Percentiles rank a stretch among this genome's conserved stretches.
phyloP scores from a whole-genome alignment of 306 rosid species.

The Neltuma alba region DNA sequence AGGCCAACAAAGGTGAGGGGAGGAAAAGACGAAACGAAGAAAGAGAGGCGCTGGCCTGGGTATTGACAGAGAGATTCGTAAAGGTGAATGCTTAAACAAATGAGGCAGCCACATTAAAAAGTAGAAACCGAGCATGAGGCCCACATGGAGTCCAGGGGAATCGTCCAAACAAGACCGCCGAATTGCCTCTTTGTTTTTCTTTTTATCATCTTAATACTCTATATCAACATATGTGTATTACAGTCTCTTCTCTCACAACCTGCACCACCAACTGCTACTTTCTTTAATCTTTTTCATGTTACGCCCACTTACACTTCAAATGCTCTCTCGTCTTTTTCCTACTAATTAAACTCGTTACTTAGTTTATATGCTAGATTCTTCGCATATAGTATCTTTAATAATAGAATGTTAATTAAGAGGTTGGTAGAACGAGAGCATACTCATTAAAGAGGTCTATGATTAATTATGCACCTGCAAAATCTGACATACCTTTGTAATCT shows the following conservation, averaged over 20 bases:
- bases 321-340: background rate
- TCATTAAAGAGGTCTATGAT: background rate
- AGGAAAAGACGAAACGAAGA: background rate
- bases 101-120: background rate
- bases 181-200: slow-evolving; percentile 7
- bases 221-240: too few relatives aligned
- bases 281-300: background rate
- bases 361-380: background rate
- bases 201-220: too few relatives aligned
- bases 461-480: too few relatives aligned
- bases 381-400: too few relatives aligned
- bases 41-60: too few relatives aligned
- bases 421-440: background rate
- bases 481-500: background rate
- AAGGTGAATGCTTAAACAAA: background rate
- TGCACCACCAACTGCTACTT: background rate
- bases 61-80: background rate
- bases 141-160: slow-evolving; percentile 28
- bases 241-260: background rate
- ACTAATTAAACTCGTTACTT: too few relatives aligned
- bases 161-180: slow-evolving; percentile 33
- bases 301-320: too few relatives aligned
- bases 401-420: background rate
- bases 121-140: background rate
- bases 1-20: background rate